These are phyloP conservation scores for Domatiomyces catenatus DNA, from an alignment of 2,329 filamentous ascomycete genomes.

Conservation along the genomic window DNA sequence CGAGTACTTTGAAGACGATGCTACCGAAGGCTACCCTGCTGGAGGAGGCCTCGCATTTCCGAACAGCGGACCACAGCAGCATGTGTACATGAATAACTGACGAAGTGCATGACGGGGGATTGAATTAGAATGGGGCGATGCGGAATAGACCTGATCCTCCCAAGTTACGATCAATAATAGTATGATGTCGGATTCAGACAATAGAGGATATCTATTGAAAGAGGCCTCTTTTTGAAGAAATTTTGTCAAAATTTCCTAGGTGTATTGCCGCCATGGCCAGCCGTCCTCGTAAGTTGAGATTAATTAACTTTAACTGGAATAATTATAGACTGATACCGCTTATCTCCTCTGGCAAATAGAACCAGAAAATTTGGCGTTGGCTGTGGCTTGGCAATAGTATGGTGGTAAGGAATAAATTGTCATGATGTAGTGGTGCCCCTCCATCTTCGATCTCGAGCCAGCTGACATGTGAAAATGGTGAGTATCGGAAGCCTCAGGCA, in stretches of 20 bases:
- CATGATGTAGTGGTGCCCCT: neutral
- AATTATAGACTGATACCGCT: too few relatives aligned
- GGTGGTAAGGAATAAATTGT: neutral
- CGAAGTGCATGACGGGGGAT: neutral
- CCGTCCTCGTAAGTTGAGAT: too few relatives aligned
- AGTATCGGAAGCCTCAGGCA: neutral
- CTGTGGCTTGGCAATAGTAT: neutral
- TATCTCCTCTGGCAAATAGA: too few relatives aligned
- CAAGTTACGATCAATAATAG: neutral
- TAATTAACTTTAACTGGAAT: too few relatives aligned
- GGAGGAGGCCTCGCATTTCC: conserved; percentile 12
- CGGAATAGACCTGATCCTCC: neutral
- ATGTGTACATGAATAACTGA: neutral
- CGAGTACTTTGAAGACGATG: conserved; percentile 55
- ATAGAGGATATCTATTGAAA: too few relatives aligned
- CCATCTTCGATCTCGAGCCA: neutral
- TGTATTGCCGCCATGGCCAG: too few relatives aligned
- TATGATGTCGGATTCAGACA: neutral
- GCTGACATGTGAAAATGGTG: neutral
- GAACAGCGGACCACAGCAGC: neutral
- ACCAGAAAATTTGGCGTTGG: neutral
- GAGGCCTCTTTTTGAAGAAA: too few relatives aligned
- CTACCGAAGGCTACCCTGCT: conserved; percentile 21
- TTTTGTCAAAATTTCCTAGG: too few relatives aligned
- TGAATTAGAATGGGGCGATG: neutral